Evolutionary conservation across 2,329 filamentous ascomycete genomes (phyloP), one percentile per base, ranked within the genome.

Genomic region (Pyricularia grisea): DNA sequence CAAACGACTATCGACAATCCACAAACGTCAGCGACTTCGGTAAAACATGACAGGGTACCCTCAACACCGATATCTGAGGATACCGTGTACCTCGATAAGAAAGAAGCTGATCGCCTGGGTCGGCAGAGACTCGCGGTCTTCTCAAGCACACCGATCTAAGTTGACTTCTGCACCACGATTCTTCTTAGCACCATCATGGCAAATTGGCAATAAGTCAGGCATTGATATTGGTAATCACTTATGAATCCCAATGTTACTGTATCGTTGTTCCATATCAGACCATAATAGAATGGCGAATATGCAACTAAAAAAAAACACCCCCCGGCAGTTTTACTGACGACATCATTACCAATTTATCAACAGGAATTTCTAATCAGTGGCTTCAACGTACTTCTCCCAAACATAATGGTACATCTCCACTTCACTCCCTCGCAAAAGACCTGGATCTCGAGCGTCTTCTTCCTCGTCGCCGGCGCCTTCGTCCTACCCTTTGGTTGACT

Each of bases 361-460:
- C 33, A 82, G 79, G 87, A 89, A 75, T 89, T 86, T 74, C 85
- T 85, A 71, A 82, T 90, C n/a, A 88, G 85, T 50, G 88, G 88
- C 11, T 90, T 90, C 70, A 78, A 75, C 3, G 85, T 86, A 68
- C 84, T 90, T 20, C 76, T 90, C 0, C 88, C 88, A 3, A 84
- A 85, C 0, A 75, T 90, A 3, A 79, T 84, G 6, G 73, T 76
- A 58, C 81, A 84, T 4, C 79, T 90, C 3, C 68, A 85, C 67
- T 89, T 90, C 33, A 83, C 87, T 0, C 80, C 70, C 77, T 85
- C 68, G 11, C 30, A 42, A 31, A 66, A 66, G 64, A 66, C 64
- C 1, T 66, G 64, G 64, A 31, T 85, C 0, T 66, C 64, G n/a
- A 66, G 64, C 64, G 64, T 66, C 20, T 66, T 66, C 23, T 66